These are phyloP conservation scores for Cutaneotrichosporon daszewskae DNA, from an alignment of 1,284 basidiomycete genomes.

Conservation along the genomic window DNA sequence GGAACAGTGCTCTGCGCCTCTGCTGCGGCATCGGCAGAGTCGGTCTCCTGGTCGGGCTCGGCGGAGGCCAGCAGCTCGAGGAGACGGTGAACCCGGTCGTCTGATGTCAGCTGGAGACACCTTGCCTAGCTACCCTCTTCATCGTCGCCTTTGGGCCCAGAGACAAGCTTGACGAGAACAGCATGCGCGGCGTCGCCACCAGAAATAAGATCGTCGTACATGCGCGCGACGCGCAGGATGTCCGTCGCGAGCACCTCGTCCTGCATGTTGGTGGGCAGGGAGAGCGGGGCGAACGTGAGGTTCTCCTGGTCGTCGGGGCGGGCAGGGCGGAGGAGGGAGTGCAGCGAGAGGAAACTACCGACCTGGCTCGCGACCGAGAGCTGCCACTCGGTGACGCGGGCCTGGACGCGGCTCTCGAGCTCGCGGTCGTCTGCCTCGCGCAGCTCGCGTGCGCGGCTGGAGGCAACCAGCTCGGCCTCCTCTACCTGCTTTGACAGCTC, in stretches of 20 bases:
- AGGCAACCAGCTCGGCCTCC: conserved; percentile 28
- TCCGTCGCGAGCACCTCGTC: conserved; percentile 43
- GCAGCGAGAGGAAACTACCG: conserved; percentile 61
- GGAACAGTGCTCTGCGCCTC: conserved; percentile 1
- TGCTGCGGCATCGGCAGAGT: too few species aligned
- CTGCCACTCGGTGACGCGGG: conserved; percentile 9
- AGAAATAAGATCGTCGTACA: conserved; percentile 33
- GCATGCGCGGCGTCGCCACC: conserved; percentile 27
- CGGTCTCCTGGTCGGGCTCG: conserved; percentile 2
- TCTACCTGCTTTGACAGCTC: conserved; percentile 75
- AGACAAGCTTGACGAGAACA: conserved; percentile 23
- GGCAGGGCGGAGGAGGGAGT: conserved; percentile 53
- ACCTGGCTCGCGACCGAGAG: conserved; percentile 53
- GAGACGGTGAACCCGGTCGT: conserved; percentile 36
- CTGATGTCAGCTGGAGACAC: conserved; percentile 17
- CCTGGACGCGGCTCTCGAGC: conserved; percentile 7
- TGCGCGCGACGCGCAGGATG: conserved; percentile 35
- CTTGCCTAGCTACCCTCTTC: conserved; percentile 28
- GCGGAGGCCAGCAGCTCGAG: conserved; percentile 22
- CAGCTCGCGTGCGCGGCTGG: conserved; percentile 22
- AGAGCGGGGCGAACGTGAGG: conserved; percentile 46
- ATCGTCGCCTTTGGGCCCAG: conserved; percentile 28
- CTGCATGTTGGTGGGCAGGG: conserved; percentile 36
- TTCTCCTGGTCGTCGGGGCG: conserved; percentile 33
- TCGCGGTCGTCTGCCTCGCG: conserved; percentile 20